Evolutionary conservation across 2,329 filamentous ascomycete species (phyloP).

Genomic region (Nigrospora sphaerica): DNA sequence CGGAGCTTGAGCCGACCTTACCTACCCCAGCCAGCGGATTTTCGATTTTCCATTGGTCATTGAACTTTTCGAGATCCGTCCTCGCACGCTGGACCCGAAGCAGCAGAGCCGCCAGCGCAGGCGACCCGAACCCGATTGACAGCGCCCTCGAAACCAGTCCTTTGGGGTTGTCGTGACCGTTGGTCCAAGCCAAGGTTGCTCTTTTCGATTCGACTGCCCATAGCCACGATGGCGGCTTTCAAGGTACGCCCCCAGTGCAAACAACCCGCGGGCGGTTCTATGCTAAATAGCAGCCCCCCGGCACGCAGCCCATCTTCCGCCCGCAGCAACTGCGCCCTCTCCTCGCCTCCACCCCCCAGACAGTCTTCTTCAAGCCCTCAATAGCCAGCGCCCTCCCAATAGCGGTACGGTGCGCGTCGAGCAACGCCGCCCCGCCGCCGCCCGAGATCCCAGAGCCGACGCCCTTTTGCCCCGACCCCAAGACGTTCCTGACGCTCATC

Average conservation of each 20-base stretch:
- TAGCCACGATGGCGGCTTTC: slow-evolving; percentile 6
- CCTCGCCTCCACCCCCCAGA: slow-evolving; percentile 3
- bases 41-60: slow-evolving; percentile 2
- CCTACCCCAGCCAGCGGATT: neutral
- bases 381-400: slow-evolving; percentile 4
- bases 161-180: too few relatives aligned
- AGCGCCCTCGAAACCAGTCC: too few relatives aligned
- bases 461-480: slow-evolving; percentile 77
- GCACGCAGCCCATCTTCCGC: slow-evolving; percentile 16
- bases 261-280: neutral
- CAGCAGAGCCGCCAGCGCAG: too few relatives aligned
- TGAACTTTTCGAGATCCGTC: neutral
- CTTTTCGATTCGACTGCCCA: slow-evolving; percentile 3
- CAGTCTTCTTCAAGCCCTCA: slow-evolving; percentile 1
- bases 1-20: too few relatives aligned
- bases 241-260: slow-evolving; percentile 1
- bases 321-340: slow-evolving; percentile 19
- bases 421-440: neutral
- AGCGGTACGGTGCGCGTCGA: neutral
- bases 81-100: too few relatives aligned
- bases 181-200: too few relatives aligned
- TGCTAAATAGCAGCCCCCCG: neutral
- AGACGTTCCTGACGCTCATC: slow-evolving; percentile 84
- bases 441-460: slow-evolving; percentile 58
- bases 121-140: too few relatives aligned